Percentiles rank a stretch among this genome's conserved stretches.
Conservation (phyloP, 371 early-diverging fungal genomes). For the Capniomyces stellatus region DNA sequence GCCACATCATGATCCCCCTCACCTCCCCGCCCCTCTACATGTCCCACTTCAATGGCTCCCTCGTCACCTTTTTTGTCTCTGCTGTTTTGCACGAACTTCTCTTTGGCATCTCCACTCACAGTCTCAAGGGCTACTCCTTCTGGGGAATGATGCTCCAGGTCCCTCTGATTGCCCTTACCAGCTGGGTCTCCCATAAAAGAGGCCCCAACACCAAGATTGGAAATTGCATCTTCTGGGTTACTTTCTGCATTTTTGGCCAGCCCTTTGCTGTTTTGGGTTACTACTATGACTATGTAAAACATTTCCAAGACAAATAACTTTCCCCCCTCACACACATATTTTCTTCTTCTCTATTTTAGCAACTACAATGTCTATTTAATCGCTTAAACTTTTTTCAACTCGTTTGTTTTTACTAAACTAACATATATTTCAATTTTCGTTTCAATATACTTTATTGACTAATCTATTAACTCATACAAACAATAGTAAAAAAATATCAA, state of each 20-base stretch:
- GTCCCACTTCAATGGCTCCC: conserved; percentile 27
- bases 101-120: conserved; percentile 69
- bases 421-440: too few species aligned
- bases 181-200: conserved; percentile 5
- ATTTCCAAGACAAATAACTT: too few species aligned
- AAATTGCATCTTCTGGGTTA: conserved; percentile 75
- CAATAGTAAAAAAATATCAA: too few species aligned
- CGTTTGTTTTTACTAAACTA: too few species aligned
- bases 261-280: conserved; percentile 64
- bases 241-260: conserved; percentile 72
- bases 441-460: too few species aligned
- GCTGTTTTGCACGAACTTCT: conserved; percentile 73
- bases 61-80: conserved; percentile 57
- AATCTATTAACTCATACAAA: too few species aligned
- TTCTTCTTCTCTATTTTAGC: too few species aligned
- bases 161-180: conserved; percentile 60
- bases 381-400: too few species aligned
- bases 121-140: conserved; percentile 64
- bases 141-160: conserved; percentile 77
- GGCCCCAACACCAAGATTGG: conserved; percentile 28
- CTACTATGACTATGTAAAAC: conserved; percentile 55
- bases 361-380: too few species aligned
- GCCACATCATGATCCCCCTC: conserved; percentile 69
- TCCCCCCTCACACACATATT: too few species aligned
- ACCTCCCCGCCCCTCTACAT: conserved; percentile 19